phyloP scores from a whole-genome alignment of 768 basidiomycete genomes.

The Boletus sp. region DNA sequence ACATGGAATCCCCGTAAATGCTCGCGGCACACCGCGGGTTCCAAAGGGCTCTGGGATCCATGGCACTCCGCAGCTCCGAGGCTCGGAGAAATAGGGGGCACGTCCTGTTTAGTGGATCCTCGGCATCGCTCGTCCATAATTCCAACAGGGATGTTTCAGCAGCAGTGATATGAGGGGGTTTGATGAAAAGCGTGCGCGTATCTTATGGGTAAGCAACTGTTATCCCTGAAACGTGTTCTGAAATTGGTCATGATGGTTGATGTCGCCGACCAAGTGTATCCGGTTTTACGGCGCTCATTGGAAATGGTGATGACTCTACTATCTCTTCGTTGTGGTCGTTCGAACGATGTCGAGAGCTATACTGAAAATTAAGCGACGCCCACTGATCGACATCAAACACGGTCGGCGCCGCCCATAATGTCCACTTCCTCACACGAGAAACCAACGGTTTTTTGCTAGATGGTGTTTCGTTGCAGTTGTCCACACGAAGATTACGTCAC shows the following conservation, averaged over 20 bases:
- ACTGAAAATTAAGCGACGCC: too few relatives aligned
- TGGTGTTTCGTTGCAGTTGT: not conserved
- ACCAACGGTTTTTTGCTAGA: not conserved
- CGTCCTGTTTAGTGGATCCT: not conserved
- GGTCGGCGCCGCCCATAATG: too few relatives aligned
- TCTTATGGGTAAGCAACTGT: not conserved
- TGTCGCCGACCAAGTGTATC: not conserved
- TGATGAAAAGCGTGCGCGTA: not conserved
- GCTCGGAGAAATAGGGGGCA: too few relatives aligned
- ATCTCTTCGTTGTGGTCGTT: not conserved
- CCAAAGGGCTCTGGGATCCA: not conserved
- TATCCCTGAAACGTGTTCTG: not conserved
- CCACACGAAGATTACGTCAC: not conserved
- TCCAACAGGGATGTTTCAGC: not conserved
- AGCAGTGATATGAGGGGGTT: not conserved
- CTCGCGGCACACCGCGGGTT: too few relatives aligned
- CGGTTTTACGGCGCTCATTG: not conserved
- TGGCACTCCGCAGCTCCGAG: not conserved
- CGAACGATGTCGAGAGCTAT: not conserved
- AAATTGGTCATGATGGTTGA: not conserved
- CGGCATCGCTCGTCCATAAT: not conserved
- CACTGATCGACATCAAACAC: too few relatives aligned
- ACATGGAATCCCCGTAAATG: not conserved
- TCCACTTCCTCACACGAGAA: not conserved
- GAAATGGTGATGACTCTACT: not conserved